Conservation (phyloP, 169 alveolate genomes). For the Eimeria acervulina region DNA sequence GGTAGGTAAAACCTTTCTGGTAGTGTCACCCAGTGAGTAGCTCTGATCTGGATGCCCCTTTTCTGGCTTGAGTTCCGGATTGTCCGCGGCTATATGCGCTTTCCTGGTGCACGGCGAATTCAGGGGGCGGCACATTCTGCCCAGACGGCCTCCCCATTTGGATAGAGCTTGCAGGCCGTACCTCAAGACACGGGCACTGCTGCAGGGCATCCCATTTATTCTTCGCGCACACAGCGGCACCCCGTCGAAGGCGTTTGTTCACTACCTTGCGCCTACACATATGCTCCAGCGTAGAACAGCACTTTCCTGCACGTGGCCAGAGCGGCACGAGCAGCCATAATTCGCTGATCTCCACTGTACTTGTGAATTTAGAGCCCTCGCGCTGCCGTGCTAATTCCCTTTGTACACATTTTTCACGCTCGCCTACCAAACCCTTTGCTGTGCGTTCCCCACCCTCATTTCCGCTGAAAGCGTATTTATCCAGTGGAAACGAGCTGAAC, state of each 20-base stretch:
- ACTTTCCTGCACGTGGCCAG: background rate
- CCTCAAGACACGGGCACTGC: background rate
- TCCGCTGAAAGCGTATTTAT: too few relatives aligned
- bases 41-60: background rate
- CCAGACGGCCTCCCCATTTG: constrained; percentile 8
- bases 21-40: background rate
- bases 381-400: background rate
- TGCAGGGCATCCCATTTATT: background rate
- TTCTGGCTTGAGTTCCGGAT: background rate
- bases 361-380: background rate
- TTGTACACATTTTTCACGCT: too few relatives aligned
- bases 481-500: too few relatives aligned
- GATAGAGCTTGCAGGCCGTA: background rate
- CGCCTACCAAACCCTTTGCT: too few relatives aligned
- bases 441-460: too few relatives aligned
- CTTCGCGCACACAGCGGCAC: background rate
- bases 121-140: constrained; percentile 30
- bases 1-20: background rate
- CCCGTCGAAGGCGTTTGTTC: background rate
- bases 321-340: background rate
- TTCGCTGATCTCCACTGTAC: background rate
- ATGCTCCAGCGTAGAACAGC: background rate
- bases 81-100: background rate
- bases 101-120: constrained; percentile 10
- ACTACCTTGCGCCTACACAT: background rate